Conservation (phyloP, 2,329 filamentous ascomycete species). For the Mycogone perniciosa region DNA sequence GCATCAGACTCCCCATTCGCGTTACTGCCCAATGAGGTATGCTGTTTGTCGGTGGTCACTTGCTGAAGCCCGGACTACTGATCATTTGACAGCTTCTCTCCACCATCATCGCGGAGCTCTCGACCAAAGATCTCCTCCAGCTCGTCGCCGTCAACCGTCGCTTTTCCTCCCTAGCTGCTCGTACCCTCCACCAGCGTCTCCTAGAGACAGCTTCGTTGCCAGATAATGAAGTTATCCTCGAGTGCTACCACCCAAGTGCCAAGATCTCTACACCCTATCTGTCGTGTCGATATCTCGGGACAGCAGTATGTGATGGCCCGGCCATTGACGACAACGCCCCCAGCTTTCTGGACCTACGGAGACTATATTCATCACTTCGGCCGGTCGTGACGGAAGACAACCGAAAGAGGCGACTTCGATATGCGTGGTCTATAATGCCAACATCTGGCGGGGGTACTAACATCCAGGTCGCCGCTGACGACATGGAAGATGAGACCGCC, state of each 20-base stretch:
- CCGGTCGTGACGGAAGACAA: conserved; percentile 54
- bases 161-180: conserved; percentile 56
- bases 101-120: conserved; percentile 41
- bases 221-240: conserved; percentile 59
- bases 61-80: not conserved
- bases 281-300: conserved; percentile 59
- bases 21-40: not conserved
- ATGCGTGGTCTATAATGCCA: conserved; percentile 4
- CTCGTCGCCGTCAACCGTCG: conserved; percentile 54
- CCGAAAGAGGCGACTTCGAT: conserved; percentile 28
- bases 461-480: conserved; percentile 5
- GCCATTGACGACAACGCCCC: conserved; percentile 9
- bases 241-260: conserved; percentile 69
- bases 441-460: not conserved
- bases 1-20: not conserved
- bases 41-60: not conserved
- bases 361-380: conserved; percentile 64
- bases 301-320: conserved; percentile 26
- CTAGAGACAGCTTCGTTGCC: conserved; percentile 28
- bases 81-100: conserved; percentile 40
- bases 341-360: conserved; percentile 37
- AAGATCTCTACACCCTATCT: conserved; percentile 64
- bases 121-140: conserved; percentile 47
- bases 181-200: conserved; percentile 59
- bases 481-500: conserved; percentile 8